A percentile compares a stretch with the other conserved stretches of the same genome.
phyloP scores from a whole-genome alignment of 75 land plant genomes.

The Sequoia sempervirens region DNA sequence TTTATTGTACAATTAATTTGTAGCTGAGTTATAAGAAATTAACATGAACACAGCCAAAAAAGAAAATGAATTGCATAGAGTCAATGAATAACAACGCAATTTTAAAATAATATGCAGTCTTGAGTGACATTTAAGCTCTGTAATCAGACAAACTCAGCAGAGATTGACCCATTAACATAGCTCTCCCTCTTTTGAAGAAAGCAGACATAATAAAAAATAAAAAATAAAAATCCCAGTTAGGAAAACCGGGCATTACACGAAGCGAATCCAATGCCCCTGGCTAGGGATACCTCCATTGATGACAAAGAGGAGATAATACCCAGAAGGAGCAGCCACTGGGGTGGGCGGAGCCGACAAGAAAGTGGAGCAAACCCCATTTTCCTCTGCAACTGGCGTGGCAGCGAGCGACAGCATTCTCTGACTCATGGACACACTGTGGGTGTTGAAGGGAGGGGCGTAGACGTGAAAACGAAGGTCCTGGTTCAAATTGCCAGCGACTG shows the following conservation, averaged over 20 bases:
- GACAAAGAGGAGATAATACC: slow-evolving; percentile 48
- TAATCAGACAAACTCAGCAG: too few species aligned
- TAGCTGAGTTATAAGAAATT: too few species aligned
- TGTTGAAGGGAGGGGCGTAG: slow-evolving; percentile 53
- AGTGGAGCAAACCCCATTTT: background rate
- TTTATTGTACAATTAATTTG: too few species aligned
- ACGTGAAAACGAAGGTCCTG: slow-evolving; percentile 20
- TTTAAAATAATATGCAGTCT: too few species aligned
- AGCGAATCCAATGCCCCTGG: slow-evolving; percentile 37
- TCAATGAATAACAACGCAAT: background rate
- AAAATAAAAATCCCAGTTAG: background rate
- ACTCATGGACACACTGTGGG: slow-evolving; percentile 49
- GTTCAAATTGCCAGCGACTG: background rate
- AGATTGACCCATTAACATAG: too few species aligned
- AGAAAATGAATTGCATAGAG: too few species aligned
- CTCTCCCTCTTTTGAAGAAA: too few species aligned
- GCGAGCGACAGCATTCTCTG: slow-evolving; percentile 54
- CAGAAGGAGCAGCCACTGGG: slow-evolving; percentile 43
- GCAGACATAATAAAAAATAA: too few species aligned
- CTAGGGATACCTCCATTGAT: slow-evolving; percentile 45
- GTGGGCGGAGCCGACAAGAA: slow-evolving; percentile 37
- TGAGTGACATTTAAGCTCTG: too few species aligned
- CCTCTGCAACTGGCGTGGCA: background rate
- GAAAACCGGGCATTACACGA: background rate
- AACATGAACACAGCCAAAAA: too few species aligned